phyloP scores from a whole-genome alignment of 805 yeast genomes.

The Saccharomycopsis selenospora region DNA sequence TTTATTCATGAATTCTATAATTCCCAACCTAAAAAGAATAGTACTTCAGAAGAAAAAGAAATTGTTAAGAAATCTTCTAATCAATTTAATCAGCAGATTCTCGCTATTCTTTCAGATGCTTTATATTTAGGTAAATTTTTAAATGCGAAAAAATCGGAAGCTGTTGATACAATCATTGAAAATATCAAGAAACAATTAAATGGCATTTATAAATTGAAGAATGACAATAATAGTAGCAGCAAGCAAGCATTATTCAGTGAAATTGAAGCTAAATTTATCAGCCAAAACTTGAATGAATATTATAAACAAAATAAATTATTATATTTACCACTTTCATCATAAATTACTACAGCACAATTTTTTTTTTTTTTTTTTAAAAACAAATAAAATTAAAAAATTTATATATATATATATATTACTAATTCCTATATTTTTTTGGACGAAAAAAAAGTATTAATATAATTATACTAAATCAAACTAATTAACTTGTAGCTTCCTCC shows the following conservation, averaged over 20 bases:
- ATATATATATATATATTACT: too few relatives aligned
- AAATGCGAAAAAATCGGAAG: neutral
- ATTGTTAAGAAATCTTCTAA: neutral
- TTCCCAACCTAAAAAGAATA: too few relatives aligned
- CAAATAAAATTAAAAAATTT: too few relatives aligned
- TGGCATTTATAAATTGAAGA: neutral
- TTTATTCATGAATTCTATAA: conserved; percentile 4
- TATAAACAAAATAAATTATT: conserved; percentile 9
- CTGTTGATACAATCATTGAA: neutral
- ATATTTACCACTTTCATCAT: conserved; percentile 11
- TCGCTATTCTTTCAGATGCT: conserved; percentile 10
- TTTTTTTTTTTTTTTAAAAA: too few relatives aligned
- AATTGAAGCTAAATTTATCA: conserved; percentile 8
- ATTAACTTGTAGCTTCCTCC: conserved; percentile 18
- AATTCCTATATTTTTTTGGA: too few relatives aligned
- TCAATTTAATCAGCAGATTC: conserved; percentile 2
- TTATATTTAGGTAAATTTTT: conserved; percentile 4
- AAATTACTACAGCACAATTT: neutral
- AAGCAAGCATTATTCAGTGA: conserved; percentile 3
- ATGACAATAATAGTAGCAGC: neutral
- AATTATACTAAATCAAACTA: neutral
- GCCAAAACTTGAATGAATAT: conserved; percentile 5
- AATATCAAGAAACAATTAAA: neutral
- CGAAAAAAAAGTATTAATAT: too few relatives aligned
- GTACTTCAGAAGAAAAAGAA: neutral